These are phyloP conservation scores for Brassica rapa DNA, from an alignment of 345 rosid genomes.

Conservation along the genomic window DNA sequence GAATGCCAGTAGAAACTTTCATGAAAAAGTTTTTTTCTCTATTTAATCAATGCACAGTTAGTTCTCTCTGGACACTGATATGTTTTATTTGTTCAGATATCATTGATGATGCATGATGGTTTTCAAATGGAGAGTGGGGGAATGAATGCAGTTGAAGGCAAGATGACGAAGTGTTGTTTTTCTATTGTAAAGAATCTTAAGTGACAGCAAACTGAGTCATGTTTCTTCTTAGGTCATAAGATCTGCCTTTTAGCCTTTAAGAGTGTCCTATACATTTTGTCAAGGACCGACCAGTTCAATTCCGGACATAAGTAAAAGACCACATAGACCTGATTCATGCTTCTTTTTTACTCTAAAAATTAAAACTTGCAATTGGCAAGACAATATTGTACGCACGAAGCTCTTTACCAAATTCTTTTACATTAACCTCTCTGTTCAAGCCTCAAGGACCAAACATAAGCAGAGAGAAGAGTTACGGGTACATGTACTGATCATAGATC, in stretches of 20 bases:
- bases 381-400: background rate
- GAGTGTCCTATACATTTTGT: background rate
- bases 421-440: slow-evolving; percentile 12
- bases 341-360: background rate
- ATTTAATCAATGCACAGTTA: background rate
- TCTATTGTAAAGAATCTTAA: slow-evolving; percentile 12
- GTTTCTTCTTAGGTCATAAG: slow-evolving; percentile 19
- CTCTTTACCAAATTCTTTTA: background rate
- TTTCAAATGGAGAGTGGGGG: background rate
- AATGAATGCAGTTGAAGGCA: slow-evolving; percentile 8
- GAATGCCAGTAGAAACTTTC: background rate
- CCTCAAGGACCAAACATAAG: slow-evolving; percentile 4
- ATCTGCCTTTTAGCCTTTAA: background rate
- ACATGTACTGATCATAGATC: slow-evolving; percentile 5
- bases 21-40: background rate
- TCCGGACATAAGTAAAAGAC: background rate
- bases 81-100: slow-evolving; percentile 20
- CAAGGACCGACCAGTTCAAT: background rate
- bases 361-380: background rate
- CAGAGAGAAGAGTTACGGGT: background rate
- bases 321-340: background rate
- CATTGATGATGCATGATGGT: slow-evolving; percentile 35
- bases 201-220: background rate
- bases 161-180: background rate
- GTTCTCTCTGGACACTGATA: slow-evolving; percentile 9